These are phyloP conservation scores for Clarireedia hainanense DNA, from an alignment of 2,329 filamentous ascomycete genomes.

Conservation along the genomic window DNA sequence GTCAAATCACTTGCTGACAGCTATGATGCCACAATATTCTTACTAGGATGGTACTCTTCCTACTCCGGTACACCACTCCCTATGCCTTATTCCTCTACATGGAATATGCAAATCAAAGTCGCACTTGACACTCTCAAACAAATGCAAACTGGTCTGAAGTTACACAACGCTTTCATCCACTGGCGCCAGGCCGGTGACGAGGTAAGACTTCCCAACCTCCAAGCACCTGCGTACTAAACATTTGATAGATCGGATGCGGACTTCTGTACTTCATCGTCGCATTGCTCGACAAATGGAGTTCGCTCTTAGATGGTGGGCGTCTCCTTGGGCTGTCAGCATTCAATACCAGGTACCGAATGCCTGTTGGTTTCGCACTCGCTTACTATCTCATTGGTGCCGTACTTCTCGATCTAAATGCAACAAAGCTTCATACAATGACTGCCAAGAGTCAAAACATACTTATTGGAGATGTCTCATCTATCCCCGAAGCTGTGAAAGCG, in stretches of 20 bases:
- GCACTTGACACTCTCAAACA: constrained; percentile 26
- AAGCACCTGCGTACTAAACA: not conserved
- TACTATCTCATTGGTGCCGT: constrained; percentile 36
- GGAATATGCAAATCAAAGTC: constrained; percentile 29
- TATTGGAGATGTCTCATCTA: constrained; percentile 4
- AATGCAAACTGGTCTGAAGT: constrained; percentile 27
- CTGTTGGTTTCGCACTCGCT: constrained; percentile 35
- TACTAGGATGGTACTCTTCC: constrained; percentile 28
- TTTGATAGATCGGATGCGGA: constrained; percentile 23
- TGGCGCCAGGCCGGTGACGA: constrained; percentile 28
- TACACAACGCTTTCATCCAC: constrained; percentile 29
- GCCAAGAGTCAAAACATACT: constrained; percentile 3
- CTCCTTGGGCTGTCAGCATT: constrained; percentile 29
- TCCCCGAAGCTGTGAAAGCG: constrained; percentile 1
- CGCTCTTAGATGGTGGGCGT: constrained; percentile 23
- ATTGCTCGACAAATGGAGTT: constrained; percentile 29
- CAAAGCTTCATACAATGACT: constrained; percentile 5
- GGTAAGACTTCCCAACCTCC: constrained; percentile 37
- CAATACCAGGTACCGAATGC: constrained; percentile 34
- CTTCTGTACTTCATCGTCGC: constrained; percentile 30
- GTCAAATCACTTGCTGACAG: constrained; percentile 36
- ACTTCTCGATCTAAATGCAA: constrained; percentile 26
- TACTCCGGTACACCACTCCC: constrained; percentile 35
- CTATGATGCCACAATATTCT: constrained; percentile 32
- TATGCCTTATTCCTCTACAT: constrained; percentile 27